Percentiles rank a stretch among this genome's conserved stretches.
Evolutionary conservation across 805 yeast species (phyloP).

Genomic region (Ogataea wickerhamii): DNA sequence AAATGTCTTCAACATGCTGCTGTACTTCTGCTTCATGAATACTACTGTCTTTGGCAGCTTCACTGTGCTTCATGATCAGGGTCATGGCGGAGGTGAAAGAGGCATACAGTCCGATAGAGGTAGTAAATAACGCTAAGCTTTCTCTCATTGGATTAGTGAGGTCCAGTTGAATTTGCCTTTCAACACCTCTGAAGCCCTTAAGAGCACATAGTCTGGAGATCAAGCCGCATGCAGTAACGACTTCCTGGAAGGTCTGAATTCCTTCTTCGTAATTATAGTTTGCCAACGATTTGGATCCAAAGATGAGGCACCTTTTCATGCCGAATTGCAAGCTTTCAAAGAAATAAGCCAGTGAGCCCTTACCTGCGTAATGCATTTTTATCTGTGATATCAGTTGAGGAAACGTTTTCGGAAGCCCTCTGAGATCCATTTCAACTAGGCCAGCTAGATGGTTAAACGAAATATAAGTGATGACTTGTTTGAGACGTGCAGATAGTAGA

Average conservation of each 20-base stretch:
- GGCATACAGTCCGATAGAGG: constrained; percentile 9
- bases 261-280: constrained; percentile 8
- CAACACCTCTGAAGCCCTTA: constrained; percentile 12
- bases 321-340: constrained; percentile 12
- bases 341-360: constrained; percentile 5
- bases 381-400: constrained; percentile 5
- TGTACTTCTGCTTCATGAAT: constrained; percentile 8
- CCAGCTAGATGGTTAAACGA: constrained; percentile 4
- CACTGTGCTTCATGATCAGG: constrained; percentile 6
- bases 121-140: constrained; percentile 5
- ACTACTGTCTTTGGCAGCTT: not conserved
- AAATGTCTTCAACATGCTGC: constrained; percentile 10
- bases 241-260: not conserved
- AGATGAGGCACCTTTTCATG: constrained; percentile 7
- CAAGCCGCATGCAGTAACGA: constrained; percentile 9
- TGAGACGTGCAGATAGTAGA: constrained; percentile 11
- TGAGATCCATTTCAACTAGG: constrained; percentile 2
- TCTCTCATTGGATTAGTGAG: constrained; percentile 4
- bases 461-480: constrained; percentile 11
- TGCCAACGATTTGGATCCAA: constrained; percentile 6
- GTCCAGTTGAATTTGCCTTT: constrained; percentile 7
- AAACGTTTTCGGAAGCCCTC: constrained; percentile 10
- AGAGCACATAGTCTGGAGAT: constrained; percentile 11
- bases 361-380: constrained; percentile 4
- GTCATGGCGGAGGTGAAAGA: constrained; percentile 8